phyloP scores from a whole-genome alignment of 768 basidiomycete species.

The Termitomyces sp. region DNA sequence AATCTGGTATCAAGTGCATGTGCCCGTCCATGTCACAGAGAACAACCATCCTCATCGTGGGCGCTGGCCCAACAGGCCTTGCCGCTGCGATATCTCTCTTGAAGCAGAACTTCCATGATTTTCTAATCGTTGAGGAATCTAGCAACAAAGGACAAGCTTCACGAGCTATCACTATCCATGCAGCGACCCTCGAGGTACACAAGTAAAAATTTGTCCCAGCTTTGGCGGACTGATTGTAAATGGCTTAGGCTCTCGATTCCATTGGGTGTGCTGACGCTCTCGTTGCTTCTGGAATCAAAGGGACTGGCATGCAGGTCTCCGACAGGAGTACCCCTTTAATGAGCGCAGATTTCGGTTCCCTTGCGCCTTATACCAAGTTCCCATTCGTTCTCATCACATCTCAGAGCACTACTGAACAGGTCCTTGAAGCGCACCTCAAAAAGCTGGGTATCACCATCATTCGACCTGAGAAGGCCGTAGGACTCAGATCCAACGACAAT shows the following conservation, averaged over 20 bases:
- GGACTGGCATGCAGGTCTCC: constrained; percentile 19
- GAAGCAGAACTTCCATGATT: constrained; percentile 36
- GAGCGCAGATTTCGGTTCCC: constrained; percentile 25
- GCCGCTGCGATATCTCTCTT: constrained; percentile 41
- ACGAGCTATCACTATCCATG: constrained; percentile 45
- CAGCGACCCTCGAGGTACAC: constrained; percentile 49
- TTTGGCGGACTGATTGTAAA: background rate
- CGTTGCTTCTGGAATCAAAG: constrained; percentile 32
- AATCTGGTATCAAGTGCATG: background rate
- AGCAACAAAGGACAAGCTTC: constrained; percentile 31
- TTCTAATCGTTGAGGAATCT: constrained; percentile 39
- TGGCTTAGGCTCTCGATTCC: constrained; percentile 38
- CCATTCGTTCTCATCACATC: constrained; percentile 40
- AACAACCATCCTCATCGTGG: constrained; percentile 45
- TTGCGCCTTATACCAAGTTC: constrained; percentile 38
- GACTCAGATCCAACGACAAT: constrained; percentile 27
- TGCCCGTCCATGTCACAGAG: constrained; percentile 11
- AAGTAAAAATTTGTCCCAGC: background rate
- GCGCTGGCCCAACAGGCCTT: constrained; percentile 48
- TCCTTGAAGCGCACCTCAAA: constrained; percentile 31
- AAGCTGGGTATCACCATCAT: constrained; percentile 28
- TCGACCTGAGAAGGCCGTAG: constrained; percentile 36
- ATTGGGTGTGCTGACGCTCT: constrained; percentile 39
- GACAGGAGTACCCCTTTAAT: constrained; percentile 27
- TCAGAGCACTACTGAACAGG: constrained; percentile 40